phyloP scores from a whole-genome alignment of 805 yeast genomes.

The Scheffersomyces ergatensis region DNA sequence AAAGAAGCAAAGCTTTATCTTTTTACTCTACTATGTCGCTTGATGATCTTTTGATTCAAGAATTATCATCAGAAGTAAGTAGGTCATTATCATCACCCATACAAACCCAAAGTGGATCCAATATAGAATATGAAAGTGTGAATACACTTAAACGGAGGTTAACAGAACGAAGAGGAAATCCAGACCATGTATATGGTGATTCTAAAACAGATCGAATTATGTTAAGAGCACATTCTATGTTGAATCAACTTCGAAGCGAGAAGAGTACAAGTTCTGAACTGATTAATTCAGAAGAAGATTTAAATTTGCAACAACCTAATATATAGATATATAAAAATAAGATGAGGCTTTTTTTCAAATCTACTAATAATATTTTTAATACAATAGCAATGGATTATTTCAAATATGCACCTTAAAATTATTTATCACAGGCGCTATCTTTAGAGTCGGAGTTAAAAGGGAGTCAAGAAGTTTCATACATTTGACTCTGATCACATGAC shows the following conservation, averaged over 20 bases:
- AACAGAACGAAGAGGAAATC: constrained; percentile 27
- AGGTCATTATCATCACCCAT: neutral
- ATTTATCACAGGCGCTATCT: no score
- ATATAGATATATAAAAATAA: neutral
- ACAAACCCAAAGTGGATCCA: neutral
- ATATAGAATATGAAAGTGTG: constrained; percentile 37
- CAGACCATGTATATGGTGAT: constrained; percentile 4
- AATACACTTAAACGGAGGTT: constrained; percentile 33
- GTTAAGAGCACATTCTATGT: constrained; percentile 41
- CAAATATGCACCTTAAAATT: no score
- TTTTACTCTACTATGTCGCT: constrained; percentile 27
- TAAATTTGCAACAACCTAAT: neutral
- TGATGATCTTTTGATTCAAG: constrained; percentile 12
- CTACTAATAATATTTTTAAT: no score
- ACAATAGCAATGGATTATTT: no score
- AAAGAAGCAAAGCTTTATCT: constrained; percentile 32
- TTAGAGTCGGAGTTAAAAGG: no score
- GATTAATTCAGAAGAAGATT: no score
- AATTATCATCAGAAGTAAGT: neutral
- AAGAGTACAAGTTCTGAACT: neutral
- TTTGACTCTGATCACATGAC: no score
- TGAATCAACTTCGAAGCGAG: constrained; percentile 28
- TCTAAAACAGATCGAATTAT: constrained; percentile 23
- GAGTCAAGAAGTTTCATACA: no score
- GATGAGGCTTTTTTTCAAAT: no score